Conservation (phyloP, 371 early-diverging fungal genomes). For the Mucor saturninus region DNA sequence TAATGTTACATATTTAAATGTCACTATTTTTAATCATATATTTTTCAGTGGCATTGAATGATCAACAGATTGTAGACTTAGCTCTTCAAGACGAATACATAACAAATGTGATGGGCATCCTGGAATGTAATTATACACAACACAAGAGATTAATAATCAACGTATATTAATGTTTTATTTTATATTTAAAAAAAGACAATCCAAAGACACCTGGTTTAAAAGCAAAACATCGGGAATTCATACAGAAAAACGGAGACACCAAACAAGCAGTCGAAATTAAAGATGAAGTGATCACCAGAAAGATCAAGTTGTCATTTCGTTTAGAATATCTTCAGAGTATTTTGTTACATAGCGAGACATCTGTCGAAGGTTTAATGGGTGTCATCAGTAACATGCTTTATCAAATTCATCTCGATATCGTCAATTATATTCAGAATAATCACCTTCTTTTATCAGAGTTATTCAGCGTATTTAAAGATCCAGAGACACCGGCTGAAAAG, state of each 20-base stretch:
- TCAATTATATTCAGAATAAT: conserved; percentile 72
- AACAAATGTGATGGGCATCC: conserved; percentile 70
- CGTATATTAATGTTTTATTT: no score
- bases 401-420: conserved; percentile 83
- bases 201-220: conserved; percentile 69
- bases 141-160: background rate
- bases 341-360: conserved; percentile 63
- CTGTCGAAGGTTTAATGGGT: conserved; percentile 76
- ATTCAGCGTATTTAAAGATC: conserved; percentile 53
- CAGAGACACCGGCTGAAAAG: conserved; percentile 33
- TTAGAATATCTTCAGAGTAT: conserved; percentile 84
- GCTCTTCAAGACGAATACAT: conserved; percentile 77
- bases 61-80: conserved; percentile 66
- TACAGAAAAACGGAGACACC: conserved; percentile 61
- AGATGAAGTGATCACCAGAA: conserved; percentile 64
- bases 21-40: background rate
- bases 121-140: conserved; percentile 71
- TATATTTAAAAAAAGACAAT: conserved; percentile 57
- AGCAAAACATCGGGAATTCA: conserved; percentile 73
- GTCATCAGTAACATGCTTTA: conserved; percentile 73
- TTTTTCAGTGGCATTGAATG: conserved; percentile 41
- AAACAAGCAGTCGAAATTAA: conserved; percentile 43
- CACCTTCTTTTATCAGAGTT: conserved; percentile 66
- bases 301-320: conserved; percentile 85
- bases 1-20: background rate